phyloP scores from a whole-genome alignment of 2,329 filamentous ascomycete genomes.

The Ascomycota sp. region DNA sequence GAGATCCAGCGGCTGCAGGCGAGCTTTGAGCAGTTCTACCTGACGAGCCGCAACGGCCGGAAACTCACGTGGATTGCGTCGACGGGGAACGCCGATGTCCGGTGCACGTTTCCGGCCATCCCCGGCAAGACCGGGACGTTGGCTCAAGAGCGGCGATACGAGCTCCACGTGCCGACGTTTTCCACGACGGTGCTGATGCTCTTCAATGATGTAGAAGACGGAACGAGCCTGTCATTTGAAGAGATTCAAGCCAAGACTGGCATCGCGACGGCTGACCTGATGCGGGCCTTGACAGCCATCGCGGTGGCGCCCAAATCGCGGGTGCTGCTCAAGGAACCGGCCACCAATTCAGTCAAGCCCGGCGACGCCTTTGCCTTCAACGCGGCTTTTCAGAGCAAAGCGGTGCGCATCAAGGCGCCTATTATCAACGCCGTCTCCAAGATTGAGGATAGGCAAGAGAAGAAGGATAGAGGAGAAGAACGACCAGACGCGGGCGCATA shows the following conservation, averaged over 20 bases:
- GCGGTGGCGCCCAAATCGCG: constrained; percentile 68
- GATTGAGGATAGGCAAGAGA: constrained; percentile 54
- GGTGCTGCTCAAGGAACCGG: constrained; percentile 61
- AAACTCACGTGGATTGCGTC: constrained; percentile 64
- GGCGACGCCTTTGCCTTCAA: too few species aligned
- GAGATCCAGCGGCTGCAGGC: constrained; percentile 57
- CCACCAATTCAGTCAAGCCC: constrained; percentile 60
- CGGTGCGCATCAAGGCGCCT: constrained; percentile 74
- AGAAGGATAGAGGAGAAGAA: constrained; percentile 59
- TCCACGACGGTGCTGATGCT: constrained; percentile 77
- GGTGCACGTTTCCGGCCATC: constrained; percentile 54
- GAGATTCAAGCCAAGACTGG: constrained; percentile 70
- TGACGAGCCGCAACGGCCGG: constrained; percentile 68
- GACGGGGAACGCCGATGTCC: constrained; percentile 66
- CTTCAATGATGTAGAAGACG: constrained; percentile 57
- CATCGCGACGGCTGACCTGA: constrained; percentile 54
- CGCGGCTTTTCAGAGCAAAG: constrained; percentile 57
- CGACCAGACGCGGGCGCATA: constrained; percentile 47
- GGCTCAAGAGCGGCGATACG: constrained; percentile 53
- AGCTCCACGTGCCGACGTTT: constrained; percentile 81
- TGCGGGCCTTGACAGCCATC: constrained; percentile 60
- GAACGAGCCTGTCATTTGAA: constrained; percentile 35
- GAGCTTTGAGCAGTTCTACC: constrained; percentile 78
- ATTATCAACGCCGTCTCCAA: constrained; percentile 66
- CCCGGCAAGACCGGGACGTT: constrained; percentile 44